These are phyloP conservation scores for Scheffersomyces cryptocercus DNA, from an alignment of 1,139 yeast genomes.

Conservation along the genomic window DNA sequence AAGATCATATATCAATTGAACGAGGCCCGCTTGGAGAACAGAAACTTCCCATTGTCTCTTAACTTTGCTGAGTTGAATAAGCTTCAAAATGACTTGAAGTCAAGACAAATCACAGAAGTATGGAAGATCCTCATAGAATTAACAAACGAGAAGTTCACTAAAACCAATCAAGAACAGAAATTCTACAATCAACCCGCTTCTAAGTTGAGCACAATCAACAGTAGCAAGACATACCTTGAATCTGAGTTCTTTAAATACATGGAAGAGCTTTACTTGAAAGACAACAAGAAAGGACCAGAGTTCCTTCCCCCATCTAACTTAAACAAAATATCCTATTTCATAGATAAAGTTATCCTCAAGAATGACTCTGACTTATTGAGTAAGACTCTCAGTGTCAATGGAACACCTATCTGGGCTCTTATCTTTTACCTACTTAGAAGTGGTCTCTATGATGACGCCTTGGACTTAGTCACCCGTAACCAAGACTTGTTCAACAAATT, in stretches of 20 bases:
- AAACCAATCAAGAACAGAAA: constrained; percentile 46
- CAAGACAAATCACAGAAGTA: constrained; percentile 63
- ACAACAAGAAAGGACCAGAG: constrained; percentile 53
- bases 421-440: constrained; percentile 82
- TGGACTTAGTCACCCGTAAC: constrained; percentile 38
- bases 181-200: constrained; percentile 24
- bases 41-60: constrained; percentile 50
- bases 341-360: constrained; percentile 50
- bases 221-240: constrained; percentile 66
- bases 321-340: constrained; percentile 70
- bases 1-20: constrained; percentile 69
- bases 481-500: constrained; percentile 69
- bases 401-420: constrained; percentile 90
- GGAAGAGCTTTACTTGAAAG: constrained; percentile 68
- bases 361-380: constrained; percentile 33
- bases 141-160: constrained; percentile 37
- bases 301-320: constrained; percentile 61
- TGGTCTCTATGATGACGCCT: constrained; percentile 79
- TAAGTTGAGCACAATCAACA: constrained; percentile 50
- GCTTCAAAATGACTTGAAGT: constrained; percentile 52
- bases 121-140: constrained; percentile 58
- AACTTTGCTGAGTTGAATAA: constrained; percentile 57
- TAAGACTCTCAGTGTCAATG: constrained; percentile 59
- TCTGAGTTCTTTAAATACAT: constrained; percentile 74
- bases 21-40: constrained; percentile 58